Base-by-base conservation (phyloP, 2,329 filamentous ascomycete species). In the Colletotrichum phormii region DNA sequence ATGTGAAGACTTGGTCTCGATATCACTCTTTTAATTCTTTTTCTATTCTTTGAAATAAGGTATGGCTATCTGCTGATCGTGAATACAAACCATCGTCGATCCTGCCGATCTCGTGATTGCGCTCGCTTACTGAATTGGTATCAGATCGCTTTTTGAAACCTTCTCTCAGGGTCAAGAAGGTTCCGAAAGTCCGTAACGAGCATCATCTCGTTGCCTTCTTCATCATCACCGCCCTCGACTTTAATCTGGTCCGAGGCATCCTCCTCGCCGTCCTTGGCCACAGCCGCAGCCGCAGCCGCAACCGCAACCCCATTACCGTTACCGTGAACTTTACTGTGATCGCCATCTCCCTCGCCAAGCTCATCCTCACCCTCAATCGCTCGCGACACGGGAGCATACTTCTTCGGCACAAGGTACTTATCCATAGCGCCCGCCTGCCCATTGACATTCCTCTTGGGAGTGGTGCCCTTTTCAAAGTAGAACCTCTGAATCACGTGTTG, bases 401-500 rank as follows among this genome's bases (percentile, higher is more conserved):
- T 81, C 24, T 77, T 74, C 22, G 62, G 33, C 13, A 18, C 31
- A 6, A 64, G 35, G 22, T 68, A 53, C 24, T 74, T 74, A 26
- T 59, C 64, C 9, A 42, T 15, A 8, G 29, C 54, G 6, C 62
- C 71, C 13, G 74, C 73, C 72, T 79, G 26, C 33, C 26, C 26
- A 29, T 29, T 29, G 4, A 18, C 9, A 33, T n/a, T 57, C 11
- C 53, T 54, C 24, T 75, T 79, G 3, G 57, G 65, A 13, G 13
- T 76, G 75, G 42, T 49, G 42, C 42, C 42, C 7, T 49, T 49
- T 61, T 82, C 83, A 9, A 79, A 71, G 5, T 84, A 74, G 69
- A 86, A 90, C 2, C 79, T 79, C 7, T 78, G 80, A 1, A 89
- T 80, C 51, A 89, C 76, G 0, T 71, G 71, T 0, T 77, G 68